Conservation (phyloP, 164 flowering plant species). For the Vitis riparia region DNA sequence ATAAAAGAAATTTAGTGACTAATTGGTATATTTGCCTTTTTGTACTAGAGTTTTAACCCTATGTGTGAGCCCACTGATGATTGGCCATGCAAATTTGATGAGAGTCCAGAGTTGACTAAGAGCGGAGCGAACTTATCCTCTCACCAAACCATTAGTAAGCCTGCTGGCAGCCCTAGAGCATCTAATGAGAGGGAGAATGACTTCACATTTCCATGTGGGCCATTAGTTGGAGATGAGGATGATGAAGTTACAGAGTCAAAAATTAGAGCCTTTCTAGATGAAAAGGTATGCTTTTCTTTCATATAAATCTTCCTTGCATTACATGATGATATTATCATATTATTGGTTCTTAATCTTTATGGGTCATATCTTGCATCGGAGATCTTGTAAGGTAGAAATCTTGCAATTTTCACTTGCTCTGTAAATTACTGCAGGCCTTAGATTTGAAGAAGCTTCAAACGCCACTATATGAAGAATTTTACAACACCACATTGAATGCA, state of each 20-base stretch:
- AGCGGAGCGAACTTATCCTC: slow-evolving; percentile 6
- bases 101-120: slow-evolving; percentile 9
- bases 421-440: slow-evolving; percentile 30
- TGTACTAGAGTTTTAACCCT: slow-evolving; percentile 34
- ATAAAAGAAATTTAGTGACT: neutral
- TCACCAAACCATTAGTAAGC: slow-evolving; percentile 9
- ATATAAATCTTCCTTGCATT: neutral
- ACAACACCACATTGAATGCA: slow-evolving; percentile 43
- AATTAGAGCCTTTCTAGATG: slow-evolving; percentile 34
- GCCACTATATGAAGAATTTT: slow-evolving; percentile 55
- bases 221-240: slow-evolving; percentile 41
- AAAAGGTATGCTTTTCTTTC: neutral
- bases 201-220: slow-evolving; percentile 30
- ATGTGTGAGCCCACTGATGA: slow-evolving; percentile 32
- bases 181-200: slow-evolving; percentile 16
- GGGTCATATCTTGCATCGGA: too few relatives aligned
- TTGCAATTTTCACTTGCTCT: too few relatives aligned
- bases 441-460: slow-evolving; percentile 54
- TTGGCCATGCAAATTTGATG: slow-evolving; percentile 29
- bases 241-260: slow-evolving; percentile 57
- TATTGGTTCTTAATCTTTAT: neutral
- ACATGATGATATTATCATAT: neutral
- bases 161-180: slow-evolving; percentile 16
- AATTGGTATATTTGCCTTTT: neutral
- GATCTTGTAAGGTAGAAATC: too few relatives aligned